Percentiles rank a stretch among this genome's conserved stretches.
Conservation (phyloP, 75 land plant species). For the Pinus albicaulis region DNA sequence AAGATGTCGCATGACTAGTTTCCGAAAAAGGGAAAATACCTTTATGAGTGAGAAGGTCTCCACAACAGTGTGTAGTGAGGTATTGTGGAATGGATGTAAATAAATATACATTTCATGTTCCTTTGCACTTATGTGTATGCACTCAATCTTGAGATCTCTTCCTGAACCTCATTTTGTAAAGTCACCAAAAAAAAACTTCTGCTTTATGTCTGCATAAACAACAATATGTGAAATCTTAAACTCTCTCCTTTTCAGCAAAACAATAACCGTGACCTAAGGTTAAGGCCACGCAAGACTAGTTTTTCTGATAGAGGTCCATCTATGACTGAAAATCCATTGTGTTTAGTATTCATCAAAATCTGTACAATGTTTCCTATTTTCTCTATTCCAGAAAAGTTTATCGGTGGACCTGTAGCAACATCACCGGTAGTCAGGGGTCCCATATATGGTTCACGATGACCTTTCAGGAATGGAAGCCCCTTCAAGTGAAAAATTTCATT, state of each 20-base stretch:
- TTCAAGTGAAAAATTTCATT: conserved; percentile 64
- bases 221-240: conserved; percentile 23
- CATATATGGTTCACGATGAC: conserved; percentile 31
- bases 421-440: too few species aligned
- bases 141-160: conserved; percentile 50
- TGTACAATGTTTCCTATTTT: conserved; percentile 28
- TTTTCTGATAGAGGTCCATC: not conserved
- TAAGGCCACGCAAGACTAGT: too few species aligned
- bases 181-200: conserved; percentile 40
- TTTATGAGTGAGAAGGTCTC: conserved; percentile 89
- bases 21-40: conserved; percentile 69
- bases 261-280: too few species aligned
- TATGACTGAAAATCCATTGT: conserved; percentile 69
- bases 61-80: conserved; percentile 81
- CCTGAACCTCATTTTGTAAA: conserved; percentile 59
- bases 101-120: conserved; percentile 82
- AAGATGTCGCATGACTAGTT: conserved; percentile 75
- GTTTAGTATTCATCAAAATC: conserved; percentile 26
- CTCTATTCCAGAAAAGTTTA: too few species aligned
- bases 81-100: conserved; percentile 68
- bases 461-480: conserved; percentile 72
- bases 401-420: too few species aligned
- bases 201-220: conserved; percentile 11
- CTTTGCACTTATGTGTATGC: conserved; percentile 42
- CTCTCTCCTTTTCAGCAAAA: conserved; percentile 48